phyloP scores from a whole-genome alignment of 2,329 filamentous ascomycete species.

The Orbilia brochopaga region DNA sequence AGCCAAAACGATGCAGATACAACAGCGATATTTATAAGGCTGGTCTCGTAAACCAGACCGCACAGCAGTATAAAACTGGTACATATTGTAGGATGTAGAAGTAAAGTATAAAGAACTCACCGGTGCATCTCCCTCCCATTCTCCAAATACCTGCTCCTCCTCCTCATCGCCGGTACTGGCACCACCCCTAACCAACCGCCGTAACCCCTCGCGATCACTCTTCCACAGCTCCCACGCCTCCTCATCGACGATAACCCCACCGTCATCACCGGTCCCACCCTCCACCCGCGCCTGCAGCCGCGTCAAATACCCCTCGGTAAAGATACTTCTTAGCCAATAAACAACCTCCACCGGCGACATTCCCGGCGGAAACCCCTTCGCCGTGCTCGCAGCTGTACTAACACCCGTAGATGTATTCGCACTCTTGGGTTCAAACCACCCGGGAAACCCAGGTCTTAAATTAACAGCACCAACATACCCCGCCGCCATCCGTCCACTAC shows the following conservation, averaged over 20 bases:
- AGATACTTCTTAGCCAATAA: conserved; percentile 23
- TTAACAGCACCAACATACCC: conserved; percentile 41
- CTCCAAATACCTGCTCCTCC: conserved; percentile 25
- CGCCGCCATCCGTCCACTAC: conserved; percentile 21
- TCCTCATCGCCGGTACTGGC: conserved; percentile 6
- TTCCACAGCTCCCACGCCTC: conserved; percentile 42
- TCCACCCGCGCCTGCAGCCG: conserved; percentile 17
- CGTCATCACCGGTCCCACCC: not conserved
- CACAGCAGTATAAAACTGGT: too few species aligned
- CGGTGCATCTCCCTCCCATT: conserved; percentile 45
- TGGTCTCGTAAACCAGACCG: too few species aligned
- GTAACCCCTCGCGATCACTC: conserved; percentile 28
- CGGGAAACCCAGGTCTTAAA: conserved; percentile 16
- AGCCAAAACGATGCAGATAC: too few species aligned
- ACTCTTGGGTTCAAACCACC: conserved; percentile 35
- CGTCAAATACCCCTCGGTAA: conserved; percentile 33
- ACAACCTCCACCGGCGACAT: conserved; percentile 40
- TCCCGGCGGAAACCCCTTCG: conserved; percentile 9
- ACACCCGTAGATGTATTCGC: not conserved
- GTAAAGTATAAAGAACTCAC: conserved; percentile 23
- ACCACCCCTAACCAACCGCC: conserved; percentile 19
- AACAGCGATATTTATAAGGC: too few species aligned
- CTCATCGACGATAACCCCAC: conserved; percentile 30
- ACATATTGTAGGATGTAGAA: too few species aligned
- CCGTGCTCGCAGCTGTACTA: not conserved